Percentiles rank a stretch among this genome's conserved stretches.
Evolutionary conservation across 192 early-diverging fungal genomes (phyloP).

Genomic region (Entophlyctis helioformis): DNA sequence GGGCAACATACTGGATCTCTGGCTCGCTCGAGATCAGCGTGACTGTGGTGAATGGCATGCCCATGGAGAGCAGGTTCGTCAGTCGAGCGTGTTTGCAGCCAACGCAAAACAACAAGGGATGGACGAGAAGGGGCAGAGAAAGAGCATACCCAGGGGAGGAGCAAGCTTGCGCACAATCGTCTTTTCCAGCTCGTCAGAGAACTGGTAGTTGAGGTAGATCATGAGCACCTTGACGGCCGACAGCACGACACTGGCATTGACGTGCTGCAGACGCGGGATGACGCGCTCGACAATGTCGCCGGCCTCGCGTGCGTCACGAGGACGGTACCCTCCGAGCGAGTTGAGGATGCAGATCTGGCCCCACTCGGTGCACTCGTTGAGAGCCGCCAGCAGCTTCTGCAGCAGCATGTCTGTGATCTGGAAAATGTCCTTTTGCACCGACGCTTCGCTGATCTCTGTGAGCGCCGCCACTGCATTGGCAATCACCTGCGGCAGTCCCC

Average conservation of each 20-base stretch:
- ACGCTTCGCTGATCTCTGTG: conserved; percentile 75
- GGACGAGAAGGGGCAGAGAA: not conserved
- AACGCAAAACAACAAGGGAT: conserved; percentile 1
- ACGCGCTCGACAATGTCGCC: conserved; percentile 82
- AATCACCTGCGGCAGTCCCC: conserved; percentile 48
- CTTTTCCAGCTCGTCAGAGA: conserved; percentile 57
- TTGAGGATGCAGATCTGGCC: conserved; percentile 88
- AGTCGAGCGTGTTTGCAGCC: too few species aligned
- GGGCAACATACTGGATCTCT: conserved; percentile 94
- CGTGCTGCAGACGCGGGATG: conserved; percentile 87
- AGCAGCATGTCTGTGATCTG: conserved; percentile 56
- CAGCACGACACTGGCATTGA: conserved; percentile 90
- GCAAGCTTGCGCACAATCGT: conserved; percentile 81
- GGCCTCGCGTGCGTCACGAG: conserved; percentile 68
- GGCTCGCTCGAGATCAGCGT: conserved; percentile 75
- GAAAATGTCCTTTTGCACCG: conserved; percentile 57
- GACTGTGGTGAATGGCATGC: conserved; percentile 27
- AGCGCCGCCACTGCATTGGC: conserved; percentile 91
- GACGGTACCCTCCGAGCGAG: conserved; percentile 59
- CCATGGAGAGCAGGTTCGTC: too few species aligned
- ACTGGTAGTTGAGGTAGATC: conserved; percentile 61
- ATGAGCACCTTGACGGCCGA: conserved; percentile 74
- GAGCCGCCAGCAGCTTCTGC: conserved; percentile 74
- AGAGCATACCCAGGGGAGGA: conserved; percentile 72
- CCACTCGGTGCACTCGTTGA: conserved; percentile 99